Evolutionary conservation across 495 filamentous ascomycete genomes (phyloP).

Genomic region (Echria macrotheca): DNA sequence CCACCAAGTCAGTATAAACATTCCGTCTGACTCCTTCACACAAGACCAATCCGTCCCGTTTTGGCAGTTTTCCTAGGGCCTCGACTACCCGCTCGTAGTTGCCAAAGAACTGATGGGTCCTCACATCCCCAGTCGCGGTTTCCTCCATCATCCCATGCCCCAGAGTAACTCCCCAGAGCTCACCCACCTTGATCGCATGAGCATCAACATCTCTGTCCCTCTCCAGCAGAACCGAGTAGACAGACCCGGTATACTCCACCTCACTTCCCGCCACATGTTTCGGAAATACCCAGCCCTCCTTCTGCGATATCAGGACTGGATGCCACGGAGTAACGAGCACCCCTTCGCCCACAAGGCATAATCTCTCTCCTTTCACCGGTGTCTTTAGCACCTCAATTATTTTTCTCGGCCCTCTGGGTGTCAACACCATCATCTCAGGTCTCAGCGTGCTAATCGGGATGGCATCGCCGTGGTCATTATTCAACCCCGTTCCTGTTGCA

Average conservation of each 20-base stretch:
- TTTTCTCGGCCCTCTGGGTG: constrained; percentile 28
- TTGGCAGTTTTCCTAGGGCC: constrained; percentile 22
- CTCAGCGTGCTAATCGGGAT: constrained; percentile 22
- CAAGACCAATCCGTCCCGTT: constrained; percentile 28
- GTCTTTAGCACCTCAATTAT: constrained; percentile 37
- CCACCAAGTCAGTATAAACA: constrained; percentile 28
- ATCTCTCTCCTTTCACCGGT: constrained; percentile 14
- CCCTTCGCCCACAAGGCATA: constrained; percentile 13
- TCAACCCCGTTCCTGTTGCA: constrained; percentile 16
- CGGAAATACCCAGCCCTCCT: constrained; percentile 34
- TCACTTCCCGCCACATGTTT: constrained; percentile 12
- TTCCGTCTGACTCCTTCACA: constrained; percentile 30
- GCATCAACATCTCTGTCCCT: constrained; percentile 30
- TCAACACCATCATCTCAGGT: constrained; percentile 29
- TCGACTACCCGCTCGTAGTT: constrained; percentile 28
- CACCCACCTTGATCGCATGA: constrained; percentile 35
- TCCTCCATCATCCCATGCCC: constrained; percentile 34
- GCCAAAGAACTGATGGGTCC: constrained; percentile 40
- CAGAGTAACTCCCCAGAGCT: constrained; percentile 40
- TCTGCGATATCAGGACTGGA: constrained; percentile 23
- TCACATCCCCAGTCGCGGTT: constrained; percentile 22
- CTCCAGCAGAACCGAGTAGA: constrained; percentile 41
- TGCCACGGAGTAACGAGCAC: constrained; percentile 40
- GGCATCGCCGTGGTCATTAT: not conserved
- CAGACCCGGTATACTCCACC: constrained; percentile 32